Evolutionary conservation across 148 eudicot genomes (phyloP).

Genomic region (Beta vulgaris): DNA sequence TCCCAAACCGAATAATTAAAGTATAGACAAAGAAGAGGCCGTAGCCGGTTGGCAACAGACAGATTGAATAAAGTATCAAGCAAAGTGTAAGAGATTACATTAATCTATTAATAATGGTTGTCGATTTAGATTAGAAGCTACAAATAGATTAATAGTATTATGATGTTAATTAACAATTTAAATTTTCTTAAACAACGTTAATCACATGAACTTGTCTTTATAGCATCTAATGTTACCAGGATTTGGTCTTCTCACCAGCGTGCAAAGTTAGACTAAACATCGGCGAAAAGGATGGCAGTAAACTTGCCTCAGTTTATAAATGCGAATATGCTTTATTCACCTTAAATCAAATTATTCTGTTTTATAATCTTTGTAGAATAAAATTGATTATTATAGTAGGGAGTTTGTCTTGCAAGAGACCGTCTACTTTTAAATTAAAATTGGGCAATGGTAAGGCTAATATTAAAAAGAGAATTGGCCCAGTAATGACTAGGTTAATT

Average conservation of each 20-base stretch:
- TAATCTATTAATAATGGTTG: slow-evolving; percentile 7
- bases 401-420: too few relatives aligned
- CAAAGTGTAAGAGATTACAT: slow-evolving; percentile 4
- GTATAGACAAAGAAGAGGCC: neutral
- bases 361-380: too few relatives aligned
- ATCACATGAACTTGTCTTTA: slow-evolving; percentile 23
- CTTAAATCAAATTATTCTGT: too few relatives aligned
- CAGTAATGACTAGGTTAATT: too few relatives aligned
- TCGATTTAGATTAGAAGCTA: too few relatives aligned
- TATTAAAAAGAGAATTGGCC: too few relatives aligned
- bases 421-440: too few relatives aligned
- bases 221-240: neutral
- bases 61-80: neutral
- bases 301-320: neutral
- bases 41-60: neutral
- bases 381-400: too few relatives aligned
- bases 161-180: neutral
- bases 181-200: slow-evolving; percentile 22
- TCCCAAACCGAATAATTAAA: neutral
- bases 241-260: slow-evolving; percentile 11
- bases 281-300: neutral
- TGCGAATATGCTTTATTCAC: neutral
- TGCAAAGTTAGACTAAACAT: slow-evolving; percentile 11
- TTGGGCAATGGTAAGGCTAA: too few relatives aligned
- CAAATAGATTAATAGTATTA: neutral